phyloP scores from a whole-genome alignment of 495 filamentous ascomycete species.

The Podospora appendiculata region DNA sequence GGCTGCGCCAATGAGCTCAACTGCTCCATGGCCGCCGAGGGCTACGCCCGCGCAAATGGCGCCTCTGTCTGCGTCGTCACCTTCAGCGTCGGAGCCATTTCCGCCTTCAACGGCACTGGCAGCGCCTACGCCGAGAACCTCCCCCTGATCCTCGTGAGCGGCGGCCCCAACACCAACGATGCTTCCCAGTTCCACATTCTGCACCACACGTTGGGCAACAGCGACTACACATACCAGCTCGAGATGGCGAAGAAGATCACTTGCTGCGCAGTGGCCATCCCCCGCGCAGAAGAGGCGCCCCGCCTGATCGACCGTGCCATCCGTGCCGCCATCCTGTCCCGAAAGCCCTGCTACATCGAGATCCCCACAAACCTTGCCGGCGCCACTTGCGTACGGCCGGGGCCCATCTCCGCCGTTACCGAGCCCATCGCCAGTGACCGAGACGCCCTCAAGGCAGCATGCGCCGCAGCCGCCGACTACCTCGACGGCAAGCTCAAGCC shows the following conservation, averaged over 20 bases:
- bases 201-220: slow-evolving; percentile 84
- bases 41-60: slow-evolving; percentile 66
- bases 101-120: slow-evolving; percentile 60
- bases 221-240: slow-evolving; percentile 62
- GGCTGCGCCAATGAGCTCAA: slow-evolving; percentile 74
- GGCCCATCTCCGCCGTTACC: slow-evolving; percentile 14
- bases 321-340: slow-evolving; percentile 61
- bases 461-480: slow-evolving; percentile 10
- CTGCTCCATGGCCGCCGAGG: slow-evolving; percentile 68
- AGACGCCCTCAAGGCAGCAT: slow-evolving; percentile 12
- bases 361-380: slow-evolving; percentile 75
- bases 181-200: slow-evolving; percentile 55
- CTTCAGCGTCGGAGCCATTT: slow-evolving; percentile 69
- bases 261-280: slow-evolving; percentile 57
- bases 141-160: slow-evolving; percentile 71
- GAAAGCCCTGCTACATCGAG: slow-evolving; percentile 71
- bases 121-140: slow-evolving; percentile 66
- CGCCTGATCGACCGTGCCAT: slow-evolving; percentile 70
- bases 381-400: slow-evolving; percentile 13
- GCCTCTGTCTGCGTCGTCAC: slow-evolving; percentile 64
- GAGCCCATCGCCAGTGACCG: slow-evolving; percentile 11
- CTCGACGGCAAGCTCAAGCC: slow-evolving; percentile 17
- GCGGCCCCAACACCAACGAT: slow-evolving; percentile 48
- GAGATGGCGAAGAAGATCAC: slow-evolving; percentile 60
- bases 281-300: slow-evolving; percentile 57